A percentile compares a stretch with the other conserved stretches of the same genome.
Evolutionary conservation across 192 early-diverging fungal species (phyloP).

Genomic region (Gamsiella multidivaricata): DNA sequence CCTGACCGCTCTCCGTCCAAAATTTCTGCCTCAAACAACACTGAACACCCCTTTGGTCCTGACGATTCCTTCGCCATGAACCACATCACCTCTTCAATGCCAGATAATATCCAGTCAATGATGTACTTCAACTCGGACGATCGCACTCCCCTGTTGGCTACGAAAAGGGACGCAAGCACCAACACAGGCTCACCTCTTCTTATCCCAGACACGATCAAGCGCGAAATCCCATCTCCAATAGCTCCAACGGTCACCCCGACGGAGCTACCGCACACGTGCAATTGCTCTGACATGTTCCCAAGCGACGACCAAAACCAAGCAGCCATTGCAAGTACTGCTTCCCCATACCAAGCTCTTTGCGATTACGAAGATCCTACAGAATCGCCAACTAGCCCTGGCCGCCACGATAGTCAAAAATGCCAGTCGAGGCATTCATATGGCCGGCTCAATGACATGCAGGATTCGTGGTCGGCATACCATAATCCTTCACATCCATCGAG

Average conservation of each 20-base stretch:
- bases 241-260: not conserved
- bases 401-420: no score
- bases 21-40: no score
- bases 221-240: conserved; percentile 2
- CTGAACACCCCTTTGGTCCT: no score
- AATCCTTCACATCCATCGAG: not conserved
- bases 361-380: conserved; percentile 1
- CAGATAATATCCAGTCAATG: not conserved
- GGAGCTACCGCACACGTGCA: not conserved
- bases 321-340: not conserved
- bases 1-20: no score
- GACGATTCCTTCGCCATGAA: not conserved
- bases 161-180: not conserved
- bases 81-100: conserved; percentile 9
- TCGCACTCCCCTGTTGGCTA: not conserved
- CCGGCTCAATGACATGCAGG: not conserved
- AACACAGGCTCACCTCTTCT: not conserved
- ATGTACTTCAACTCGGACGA: not conserved
- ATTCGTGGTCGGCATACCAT: not conserved
- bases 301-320: conserved; percentile 1
- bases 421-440: not conserved
- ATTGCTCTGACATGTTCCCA: not conserved
- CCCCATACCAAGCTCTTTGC: not conserved
- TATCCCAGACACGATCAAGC: conserved; percentile 7
- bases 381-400: not conserved